Percentiles rank a stretch among this genome's conserved stretches.
Evolutionary conservation across 2,329 filamentous ascomycete genomes (phyloP).

Genomic region (Purpureocillium takamizusanense): DNA sequence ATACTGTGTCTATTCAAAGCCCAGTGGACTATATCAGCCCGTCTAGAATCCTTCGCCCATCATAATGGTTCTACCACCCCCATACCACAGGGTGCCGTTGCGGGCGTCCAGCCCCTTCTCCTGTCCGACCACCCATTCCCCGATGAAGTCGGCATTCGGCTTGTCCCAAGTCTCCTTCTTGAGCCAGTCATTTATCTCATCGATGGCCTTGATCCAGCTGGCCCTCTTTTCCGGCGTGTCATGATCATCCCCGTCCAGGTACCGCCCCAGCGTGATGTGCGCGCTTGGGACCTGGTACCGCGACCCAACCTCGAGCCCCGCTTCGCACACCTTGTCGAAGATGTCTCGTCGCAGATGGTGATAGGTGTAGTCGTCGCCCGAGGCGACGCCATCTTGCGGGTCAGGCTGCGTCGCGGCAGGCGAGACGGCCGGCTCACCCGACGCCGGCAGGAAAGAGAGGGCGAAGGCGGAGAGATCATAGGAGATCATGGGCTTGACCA

Average conservation of each 20-base stretch:
- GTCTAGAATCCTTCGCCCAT: conserved; percentile 51
- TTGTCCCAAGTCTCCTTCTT: conserved; percentile 60
- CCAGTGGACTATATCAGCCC: background rate
- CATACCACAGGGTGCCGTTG: conserved; percentile 78
- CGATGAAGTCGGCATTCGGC: conserved; percentile 32
- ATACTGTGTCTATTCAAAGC: background rate
- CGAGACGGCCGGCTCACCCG: conserved; percentile 42
- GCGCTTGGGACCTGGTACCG: conserved; percentile 84
- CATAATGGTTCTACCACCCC: conserved; percentile 63
- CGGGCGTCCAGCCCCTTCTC: conserved; percentile 72
- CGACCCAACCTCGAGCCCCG: conserved; percentile 63
- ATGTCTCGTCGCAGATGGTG: conserved; percentile 82
- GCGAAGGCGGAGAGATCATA: conserved; percentile 82
- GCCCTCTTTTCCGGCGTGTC: conserved; percentile 47
- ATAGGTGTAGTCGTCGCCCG: conserved; percentile 68
- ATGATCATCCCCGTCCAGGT: conserved; percentile 60
- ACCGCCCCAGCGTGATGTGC: conserved; percentile 80
- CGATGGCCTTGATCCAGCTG: conserved; percentile 60
- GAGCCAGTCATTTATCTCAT: conserved; percentile 70
- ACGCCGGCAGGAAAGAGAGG: conserved; percentile 76
- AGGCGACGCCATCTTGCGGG: conserved; percentile 22
- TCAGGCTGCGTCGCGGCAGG: conserved; percentile 30
- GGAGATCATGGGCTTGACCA: conserved; percentile 75
- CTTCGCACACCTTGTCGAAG: conserved; percentile 49
- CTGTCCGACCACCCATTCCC: conserved; percentile 83